phyloP scores from a whole-genome alignment of 345 rosid genomes.

The Anastatica hierochuntica region DNA sequence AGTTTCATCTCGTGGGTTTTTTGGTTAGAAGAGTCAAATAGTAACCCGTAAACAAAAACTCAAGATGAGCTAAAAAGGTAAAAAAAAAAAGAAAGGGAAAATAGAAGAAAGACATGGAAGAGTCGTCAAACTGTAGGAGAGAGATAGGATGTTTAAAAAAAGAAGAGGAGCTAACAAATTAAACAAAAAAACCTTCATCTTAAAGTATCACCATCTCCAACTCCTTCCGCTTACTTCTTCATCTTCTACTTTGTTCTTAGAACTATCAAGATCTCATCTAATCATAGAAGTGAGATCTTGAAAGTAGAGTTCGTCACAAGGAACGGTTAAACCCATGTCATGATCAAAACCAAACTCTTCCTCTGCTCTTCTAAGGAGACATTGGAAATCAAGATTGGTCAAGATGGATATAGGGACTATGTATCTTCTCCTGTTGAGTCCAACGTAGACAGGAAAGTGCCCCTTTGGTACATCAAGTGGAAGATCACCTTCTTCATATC shows the following conservation, averaged over 20 bases:
- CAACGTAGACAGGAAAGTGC: slow-evolving; percentile 73
- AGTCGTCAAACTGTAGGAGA: not conserved
- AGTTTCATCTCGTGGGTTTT: not conserved
- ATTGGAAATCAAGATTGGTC: slow-evolving; percentile 55
- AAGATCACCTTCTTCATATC: slow-evolving; percentile 27
- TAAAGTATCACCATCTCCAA: slow-evolving; percentile 11
- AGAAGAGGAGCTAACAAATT: not conserved
- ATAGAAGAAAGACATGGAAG: not conserved
- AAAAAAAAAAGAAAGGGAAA: not conserved
- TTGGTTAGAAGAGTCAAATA: slow-evolving; percentile 2
- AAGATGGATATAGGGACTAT: slow-evolving; percentile 61
- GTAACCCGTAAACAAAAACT: slow-evolving; percentile 10
- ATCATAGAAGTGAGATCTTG: slow-evolving; percentile 59
- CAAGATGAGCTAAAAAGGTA: not conserved
- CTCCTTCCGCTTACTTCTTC: slow-evolving; percentile 8
- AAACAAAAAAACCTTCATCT: slow-evolving; percentile 9
- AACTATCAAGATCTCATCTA: slow-evolving; percentile 4
- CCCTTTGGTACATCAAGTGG: slow-evolving; percentile 74
- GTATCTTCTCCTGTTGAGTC: slow-evolving; percentile 55
- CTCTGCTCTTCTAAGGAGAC: slow-evolving; percentile 60
- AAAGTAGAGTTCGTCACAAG: slow-evolving; percentile 69
- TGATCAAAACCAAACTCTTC: slow-evolving; percentile 84
- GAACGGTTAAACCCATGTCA: slow-evolving; percentile 72
- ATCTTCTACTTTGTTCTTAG: not conserved
- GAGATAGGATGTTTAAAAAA: slow-evolving; percentile 6